Base-by-base conservation (phyloP, 805 yeast species). In the Nakazawaea laoshanensis region DNA sequence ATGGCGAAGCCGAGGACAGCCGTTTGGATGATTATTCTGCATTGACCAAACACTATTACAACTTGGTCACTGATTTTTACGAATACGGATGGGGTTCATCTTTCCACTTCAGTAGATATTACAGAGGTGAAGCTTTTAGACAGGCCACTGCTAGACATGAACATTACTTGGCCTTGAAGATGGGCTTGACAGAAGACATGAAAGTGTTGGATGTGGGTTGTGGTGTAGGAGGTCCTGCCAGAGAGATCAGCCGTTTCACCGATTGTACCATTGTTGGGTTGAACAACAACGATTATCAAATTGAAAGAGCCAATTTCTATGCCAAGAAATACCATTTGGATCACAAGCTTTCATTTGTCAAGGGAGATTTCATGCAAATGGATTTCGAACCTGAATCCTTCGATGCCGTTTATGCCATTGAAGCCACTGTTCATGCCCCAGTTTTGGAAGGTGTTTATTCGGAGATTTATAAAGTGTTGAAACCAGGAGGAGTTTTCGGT, bases 81-180 rank as follows among this genome's bases (percentile, higher is more conserved):
- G 98, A 92, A 65, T 89, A 92, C 60, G 98, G 98, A 32, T 92
- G 98, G 98, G 98, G 98, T 44, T 72, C 95, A 12, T 85, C 96
- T 11, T 92, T 92, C 85, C 98, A 92, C 61, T 92, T 92, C 60
- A 84, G 94, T 26, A 77, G 96, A 50, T 92, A 80, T 66, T 89
- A 85, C 67, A 70, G 67, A 53, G 96, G 96, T 42, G 98, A 92
- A 64, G 76, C 92, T 15, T 92, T 92, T 65, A 65, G 74, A 50
- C 97, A 89, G 61, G 94, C 96, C 27, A 77, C 85, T 45, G 97
- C 97, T 24, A 79, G 95, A 67, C 98, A 89, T 59, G 98, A 89
- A 66, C 97, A 92, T 63, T 92, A 73, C 61, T 66, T 89, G 46
- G 98, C 98, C 26, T 64, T 69, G 58, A 79, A 83, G 65, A 87